Evolutionary conservation across 2,329 filamentous ascomycete genomes (phyloP).

Genomic region (Sclerotinia borealis): DNA sequence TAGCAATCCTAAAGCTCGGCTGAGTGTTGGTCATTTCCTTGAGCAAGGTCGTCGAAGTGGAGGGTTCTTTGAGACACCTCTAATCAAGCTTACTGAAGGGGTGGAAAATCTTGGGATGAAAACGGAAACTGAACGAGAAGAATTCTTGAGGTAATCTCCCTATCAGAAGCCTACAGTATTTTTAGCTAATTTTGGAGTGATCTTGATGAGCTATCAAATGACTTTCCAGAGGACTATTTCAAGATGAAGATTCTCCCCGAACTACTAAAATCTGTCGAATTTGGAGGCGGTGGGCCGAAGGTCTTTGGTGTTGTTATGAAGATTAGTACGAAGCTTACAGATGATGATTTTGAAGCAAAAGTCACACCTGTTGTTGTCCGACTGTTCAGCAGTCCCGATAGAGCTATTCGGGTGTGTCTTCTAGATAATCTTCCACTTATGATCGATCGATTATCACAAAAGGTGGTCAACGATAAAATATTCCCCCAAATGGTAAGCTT

Average conservation of each 20-base stretch:
- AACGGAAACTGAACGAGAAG: constrained; percentile 73
- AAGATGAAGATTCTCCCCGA: constrained; percentile 95
- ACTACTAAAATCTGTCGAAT: constrained; percentile 97
- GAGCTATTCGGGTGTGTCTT: constrained; percentile 84
- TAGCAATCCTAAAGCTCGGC: constrained; percentile 78
- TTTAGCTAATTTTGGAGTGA: constrained; percentile 42
- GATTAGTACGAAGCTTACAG: constrained; percentile 78
- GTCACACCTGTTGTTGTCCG: constrained; percentile 83
- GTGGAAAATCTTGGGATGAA: constrained; percentile 92
- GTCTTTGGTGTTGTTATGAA: constrained; percentile 85
- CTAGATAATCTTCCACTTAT: constrained; percentile 83
- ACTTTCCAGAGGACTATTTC: constrained; percentile 97
- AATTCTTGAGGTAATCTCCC: constrained; percentile 63
- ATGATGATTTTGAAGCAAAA: constrained; percentile 81
- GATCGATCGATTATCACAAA: constrained; percentile 85
- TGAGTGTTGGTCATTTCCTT: constrained; percentile 79
- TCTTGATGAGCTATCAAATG: constrained; percentile 78
- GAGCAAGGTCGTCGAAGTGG: constrained; percentile 79
- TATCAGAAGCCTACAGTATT: not conserved
- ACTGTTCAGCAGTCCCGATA: constrained; percentile 84
- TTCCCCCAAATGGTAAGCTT: constrained; percentile 86
- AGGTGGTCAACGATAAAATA: constrained; percentile 90
- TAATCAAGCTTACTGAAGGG: constrained; percentile 88
- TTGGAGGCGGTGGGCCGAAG: constrained; percentile 89
- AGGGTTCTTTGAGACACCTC: constrained; percentile 85